Conservation (phyloP, 2,329 filamentous ascomycete species). For the Harringtonia aguacate region DNA sequence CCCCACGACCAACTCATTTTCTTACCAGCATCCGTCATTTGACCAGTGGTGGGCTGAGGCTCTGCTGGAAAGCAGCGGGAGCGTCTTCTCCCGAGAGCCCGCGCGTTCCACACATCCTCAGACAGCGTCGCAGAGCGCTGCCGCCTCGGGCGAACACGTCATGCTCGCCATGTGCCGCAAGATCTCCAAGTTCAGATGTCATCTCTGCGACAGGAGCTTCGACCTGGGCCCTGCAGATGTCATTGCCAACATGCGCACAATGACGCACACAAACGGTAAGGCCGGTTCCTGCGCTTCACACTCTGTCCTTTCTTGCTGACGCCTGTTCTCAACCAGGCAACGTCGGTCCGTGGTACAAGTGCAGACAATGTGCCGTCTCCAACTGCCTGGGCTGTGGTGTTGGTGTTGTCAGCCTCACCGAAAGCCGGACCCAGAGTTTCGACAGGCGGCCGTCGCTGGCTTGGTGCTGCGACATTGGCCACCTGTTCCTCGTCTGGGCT, state of each 20-base stretch:
- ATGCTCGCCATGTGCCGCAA: neutral
- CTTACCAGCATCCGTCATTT: neutral
- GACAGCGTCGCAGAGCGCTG: neutral
- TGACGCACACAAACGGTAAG: neutral
- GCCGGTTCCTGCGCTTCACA: neutral
- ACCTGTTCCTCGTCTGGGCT: constrained; percentile 14
- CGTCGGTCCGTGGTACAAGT: constrained; percentile 5
- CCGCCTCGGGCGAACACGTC: neutral
- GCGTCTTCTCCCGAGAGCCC: neutral
- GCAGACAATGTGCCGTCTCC: constrained; percentile 8
- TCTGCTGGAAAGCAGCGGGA: neutral
- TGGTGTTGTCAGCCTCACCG: neutral
- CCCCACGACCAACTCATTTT: neutral
- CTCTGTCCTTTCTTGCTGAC: neutral
- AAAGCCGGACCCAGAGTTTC: too few relatives aligned
- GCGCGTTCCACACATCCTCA: neutral
- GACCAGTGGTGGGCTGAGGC: constrained; percentile 1
- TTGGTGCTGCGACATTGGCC: constrained; percentile 16
- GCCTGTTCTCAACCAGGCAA: neutral
- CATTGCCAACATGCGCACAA: neutral
- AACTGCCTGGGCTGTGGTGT: constrained; percentile 11
- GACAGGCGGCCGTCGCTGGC: neutral
- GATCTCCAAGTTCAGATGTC: neutral
- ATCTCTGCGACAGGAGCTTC: neutral
- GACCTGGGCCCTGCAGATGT: neutral